Base-by-base conservation (phyloP, 352 stramenopile species). In the Elongisporangium senticosum region DNA sequence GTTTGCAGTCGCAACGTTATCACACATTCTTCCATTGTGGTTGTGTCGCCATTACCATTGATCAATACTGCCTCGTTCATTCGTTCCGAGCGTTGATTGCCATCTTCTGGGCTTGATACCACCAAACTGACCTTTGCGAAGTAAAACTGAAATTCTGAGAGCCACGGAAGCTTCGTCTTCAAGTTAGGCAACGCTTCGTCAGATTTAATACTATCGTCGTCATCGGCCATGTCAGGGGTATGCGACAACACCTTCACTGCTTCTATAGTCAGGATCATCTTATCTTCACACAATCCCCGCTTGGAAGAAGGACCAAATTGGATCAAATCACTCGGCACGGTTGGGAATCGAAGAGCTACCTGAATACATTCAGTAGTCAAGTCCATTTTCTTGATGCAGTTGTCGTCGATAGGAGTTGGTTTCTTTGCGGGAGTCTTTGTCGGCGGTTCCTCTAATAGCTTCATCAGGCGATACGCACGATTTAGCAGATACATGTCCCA, bases 401-500 rank as follows among this genome's bases (percentile, higher is more conserved):
- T 55, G 13, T 71, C 58, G 17, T 28, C 5, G 20, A 24, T 15
- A 33, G 40, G 40, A 26, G 49, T 56, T 14, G 63, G 59, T 14
- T 56, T 55, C 7, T 55, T 43, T 17, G 50, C 48, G 39, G 60
- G 55, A 4, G 54, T 58, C 53, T 72, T 72, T 4, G 64, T 62
- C 20, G 62, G 39, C 0, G 74, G 74, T 47, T 89, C 77, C 67
- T 94, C 83, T 58, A 93, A 59, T 21, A 93, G 51, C 21, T 82
- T 79, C 72, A 93, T 75, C 40, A 90, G 64, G 15, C 80, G 75
- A 59, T 92, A 76, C 1, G 83, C 73, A 53, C 86, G 78, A 64
- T 95, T 80, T 20, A 96, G 66, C 39, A 96, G 63, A 64, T 92
- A 87, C 85, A 94, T 91, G 73, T 96, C 86, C 74, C 74, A 93